Percentiles rank a stretch among this genome's conserved stretches.
phyloP scores from a whole-genome alignment of 1,284 basidiomycete genomes.

The Lentinus polychrous region DNA sequence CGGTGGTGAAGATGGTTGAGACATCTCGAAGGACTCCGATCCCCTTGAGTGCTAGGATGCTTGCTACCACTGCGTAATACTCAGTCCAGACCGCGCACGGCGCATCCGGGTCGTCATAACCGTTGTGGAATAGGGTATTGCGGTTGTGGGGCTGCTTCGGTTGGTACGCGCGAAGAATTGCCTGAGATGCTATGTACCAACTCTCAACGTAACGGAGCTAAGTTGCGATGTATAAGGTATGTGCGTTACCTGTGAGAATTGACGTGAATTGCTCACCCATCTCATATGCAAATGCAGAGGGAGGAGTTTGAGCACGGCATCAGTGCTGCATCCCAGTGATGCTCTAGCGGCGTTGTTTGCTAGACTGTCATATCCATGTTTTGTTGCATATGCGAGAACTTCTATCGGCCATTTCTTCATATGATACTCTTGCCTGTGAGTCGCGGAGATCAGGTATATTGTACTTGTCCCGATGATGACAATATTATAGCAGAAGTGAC shows the following conservation, averaged over 20 bases:
- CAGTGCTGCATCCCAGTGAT: not conserved
- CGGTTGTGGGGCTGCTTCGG: not conserved
- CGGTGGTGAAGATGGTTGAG: not conserved
- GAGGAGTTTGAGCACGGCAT: not conserved
- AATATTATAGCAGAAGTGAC: not conserved
- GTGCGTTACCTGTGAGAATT: too few relatives aligned
- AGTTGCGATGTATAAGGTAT: not conserved
- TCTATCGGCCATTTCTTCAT: not conserved
- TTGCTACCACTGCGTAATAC: not conserved
- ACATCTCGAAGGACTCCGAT: not conserved
- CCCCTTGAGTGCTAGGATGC: not conserved
- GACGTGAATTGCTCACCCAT: not conserved
- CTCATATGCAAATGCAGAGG: not conserved
- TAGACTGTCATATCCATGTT: conserved; percentile 2
- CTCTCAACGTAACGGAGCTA: not conserved
- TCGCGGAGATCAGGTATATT: not conserved
- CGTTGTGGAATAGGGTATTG: too few relatives aligned
- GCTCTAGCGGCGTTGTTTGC: not conserved
- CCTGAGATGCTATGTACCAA: not conserved
- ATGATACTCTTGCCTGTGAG: not conserved
- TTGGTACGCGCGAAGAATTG: not conserved
- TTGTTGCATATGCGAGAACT: conserved; percentile 5
- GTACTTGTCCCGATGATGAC: not conserved
- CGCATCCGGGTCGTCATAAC: not conserved
- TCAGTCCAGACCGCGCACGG: not conserved